A percentile compares a stretch with the other conserved stretches of the same genome.
Evolutionary conservation across 2,329 filamentous ascomycete species (phyloP).

Genomic region (Macroventuria anomochaeta): DNA sequence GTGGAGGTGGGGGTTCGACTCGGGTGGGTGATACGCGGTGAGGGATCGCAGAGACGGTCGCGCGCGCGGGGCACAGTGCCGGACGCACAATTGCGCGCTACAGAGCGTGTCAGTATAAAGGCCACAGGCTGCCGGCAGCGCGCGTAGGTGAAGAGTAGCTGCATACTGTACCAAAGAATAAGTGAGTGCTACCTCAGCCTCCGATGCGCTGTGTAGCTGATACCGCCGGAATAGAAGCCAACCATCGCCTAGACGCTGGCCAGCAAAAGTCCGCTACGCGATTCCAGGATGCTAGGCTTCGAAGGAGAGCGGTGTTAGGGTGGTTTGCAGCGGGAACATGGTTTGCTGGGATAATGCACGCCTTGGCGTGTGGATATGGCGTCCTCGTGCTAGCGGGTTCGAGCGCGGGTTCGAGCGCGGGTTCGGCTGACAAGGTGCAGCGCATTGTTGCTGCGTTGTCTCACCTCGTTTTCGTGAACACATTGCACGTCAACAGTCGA

Average conservation of each 20-base stretch:
- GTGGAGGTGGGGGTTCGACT: conserved; percentile 1
- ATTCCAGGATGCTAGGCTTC: not conserved
- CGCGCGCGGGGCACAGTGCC: conserved; percentile 1
- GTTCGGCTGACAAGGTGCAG: conserved; percentile 4
- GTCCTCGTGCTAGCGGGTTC: conserved; percentile 13
- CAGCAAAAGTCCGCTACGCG: conserved; percentile 13
- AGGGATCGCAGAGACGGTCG: conserved; percentile 1
- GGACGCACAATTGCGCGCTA: conserved; percentile 13
- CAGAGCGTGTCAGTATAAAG: not conserved
- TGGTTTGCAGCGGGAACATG: not conserved
- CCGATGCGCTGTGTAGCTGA: conserved; percentile 32
- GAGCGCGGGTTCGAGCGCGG: conserved; percentile 5
- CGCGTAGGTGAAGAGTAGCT: conserved; percentile 1
- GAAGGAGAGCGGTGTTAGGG: not conserved
- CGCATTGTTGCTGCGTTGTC: conserved; percentile 8
- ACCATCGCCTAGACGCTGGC: conserved; percentile 36
- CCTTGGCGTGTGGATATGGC: conserved; percentile 11
- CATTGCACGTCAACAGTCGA: not conserved
- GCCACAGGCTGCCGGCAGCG: conserved; percentile 1
- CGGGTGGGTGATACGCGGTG: not conserved
- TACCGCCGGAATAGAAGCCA: conserved; percentile 29
- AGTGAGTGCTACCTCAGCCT: conserved; percentile 38
- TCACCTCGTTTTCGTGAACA: conserved; percentile 5
- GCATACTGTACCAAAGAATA: conserved; percentile 13
- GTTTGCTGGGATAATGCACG: conserved; percentile 6